Conservation (phyloP, 495 filamentous ascomycete species). For the Podospora conica region DNA sequence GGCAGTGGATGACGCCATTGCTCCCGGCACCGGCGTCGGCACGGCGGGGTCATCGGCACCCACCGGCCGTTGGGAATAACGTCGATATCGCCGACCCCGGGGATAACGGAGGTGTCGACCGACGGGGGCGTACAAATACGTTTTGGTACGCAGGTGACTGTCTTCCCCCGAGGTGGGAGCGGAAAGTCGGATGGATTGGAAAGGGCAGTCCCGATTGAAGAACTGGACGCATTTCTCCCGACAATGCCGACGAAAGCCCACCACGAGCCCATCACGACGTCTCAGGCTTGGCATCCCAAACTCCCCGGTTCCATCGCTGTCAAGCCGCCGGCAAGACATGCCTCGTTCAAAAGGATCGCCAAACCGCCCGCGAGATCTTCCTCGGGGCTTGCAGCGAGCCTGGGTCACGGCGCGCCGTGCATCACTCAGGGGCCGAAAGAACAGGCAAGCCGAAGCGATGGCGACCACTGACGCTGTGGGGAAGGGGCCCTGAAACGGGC, state of each 20-base stretch:
- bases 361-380: slow-evolving; percentile 1
- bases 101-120: too few relatives aligned
- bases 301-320: slow-evolving; percentile 1
- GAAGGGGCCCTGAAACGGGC: not conserved
- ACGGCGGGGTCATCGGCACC: not conserved
- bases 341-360: not conserved
- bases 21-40: not conserved
- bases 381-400: not conserved
- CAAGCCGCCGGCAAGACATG: slow-evolving; percentile 3
- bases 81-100: not conserved
- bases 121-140: too few relatives aligned
- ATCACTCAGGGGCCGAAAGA: not conserved
- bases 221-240: not conserved
- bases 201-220: not conserved
- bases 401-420: not conserved
- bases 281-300: slow-evolving; percentile 6
- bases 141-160: too few relatives aligned
- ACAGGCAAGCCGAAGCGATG: not conserved
- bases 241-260: not conserved
- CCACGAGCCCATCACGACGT: not conserved
- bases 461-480: not conserved
- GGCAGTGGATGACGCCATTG: not conserved
- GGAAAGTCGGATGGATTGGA: not conserved
- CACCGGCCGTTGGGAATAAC: not conserved
- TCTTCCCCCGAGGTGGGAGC: too few relatives aligned